phyloP scores from a whole-genome alignment of 179 eudicot species.

The Spergularia azorica region DNA sequence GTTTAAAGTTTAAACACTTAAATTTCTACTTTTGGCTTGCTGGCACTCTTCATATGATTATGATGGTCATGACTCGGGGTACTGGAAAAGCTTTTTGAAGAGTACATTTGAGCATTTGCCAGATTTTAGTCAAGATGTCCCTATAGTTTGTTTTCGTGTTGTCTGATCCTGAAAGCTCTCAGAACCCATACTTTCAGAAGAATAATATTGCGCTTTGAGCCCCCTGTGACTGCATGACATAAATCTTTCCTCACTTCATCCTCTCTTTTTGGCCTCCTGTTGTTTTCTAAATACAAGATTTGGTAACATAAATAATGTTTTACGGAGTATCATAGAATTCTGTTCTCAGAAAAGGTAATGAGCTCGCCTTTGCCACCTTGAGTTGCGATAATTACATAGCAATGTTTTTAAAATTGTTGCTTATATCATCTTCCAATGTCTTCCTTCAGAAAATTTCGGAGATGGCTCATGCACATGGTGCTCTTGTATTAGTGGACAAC shows the following conservation, averaged over 20 bases:
- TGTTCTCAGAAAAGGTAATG: not conserved
- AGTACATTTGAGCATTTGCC: not conserved
- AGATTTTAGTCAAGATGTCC: not conserved
- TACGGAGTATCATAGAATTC: not conserved
- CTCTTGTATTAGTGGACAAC: constrained; percentile 92
- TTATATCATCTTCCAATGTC: not conserved
- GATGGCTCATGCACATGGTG: constrained; percentile 90
- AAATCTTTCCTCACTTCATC: too few relatives aligned
- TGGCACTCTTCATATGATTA: not conserved
- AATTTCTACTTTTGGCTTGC: not conserved
- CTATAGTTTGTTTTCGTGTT: too few relatives aligned
- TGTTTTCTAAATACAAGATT: not conserved
- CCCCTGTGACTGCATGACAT: not conserved
- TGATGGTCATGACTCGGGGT: not conserved
- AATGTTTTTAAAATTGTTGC: not conserved
- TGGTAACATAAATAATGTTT: not conserved
- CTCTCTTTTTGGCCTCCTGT: not conserved
- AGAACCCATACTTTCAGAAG: too few relatives aligned
- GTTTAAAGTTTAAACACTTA: not conserved
- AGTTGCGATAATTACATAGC: not conserved
- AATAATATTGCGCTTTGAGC: too few relatives aligned
- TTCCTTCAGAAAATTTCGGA: constrained; percentile 76
- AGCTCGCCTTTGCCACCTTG: not conserved
- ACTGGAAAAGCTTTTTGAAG: not conserved
- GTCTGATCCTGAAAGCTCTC: too few relatives aligned